phyloP scores from a whole-genome alignment of 768 basidiomycete genomes.

The Tylopilus subfusipes region DNA sequence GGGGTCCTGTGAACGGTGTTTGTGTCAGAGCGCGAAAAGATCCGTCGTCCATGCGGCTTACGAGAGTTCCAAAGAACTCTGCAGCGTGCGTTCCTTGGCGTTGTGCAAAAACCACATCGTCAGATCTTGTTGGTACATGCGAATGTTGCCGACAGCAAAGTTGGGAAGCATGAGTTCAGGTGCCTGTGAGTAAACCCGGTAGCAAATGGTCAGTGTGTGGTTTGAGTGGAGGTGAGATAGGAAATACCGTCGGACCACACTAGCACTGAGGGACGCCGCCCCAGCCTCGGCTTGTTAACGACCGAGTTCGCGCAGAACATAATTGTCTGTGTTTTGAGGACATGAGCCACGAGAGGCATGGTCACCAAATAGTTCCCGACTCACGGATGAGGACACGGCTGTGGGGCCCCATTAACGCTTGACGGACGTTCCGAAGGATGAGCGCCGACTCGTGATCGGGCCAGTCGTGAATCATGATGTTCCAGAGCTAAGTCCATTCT shows the following conservation, averaged over 20 bases:
- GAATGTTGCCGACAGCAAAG: constrained; percentile 31
- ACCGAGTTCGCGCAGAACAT: constrained; percentile 17
- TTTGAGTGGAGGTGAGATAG: not conserved
- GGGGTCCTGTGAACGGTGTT: not conserved
- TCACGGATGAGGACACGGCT: constrained; percentile 34
- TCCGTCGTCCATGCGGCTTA: constrained; percentile 10
- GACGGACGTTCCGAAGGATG: constrained; percentile 30
- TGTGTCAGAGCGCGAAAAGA: constrained; percentile 4
- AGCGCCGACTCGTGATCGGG: constrained; percentile 26
- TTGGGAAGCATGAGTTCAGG: constrained; percentile 34
- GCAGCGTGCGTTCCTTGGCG: constrained; percentile 32
- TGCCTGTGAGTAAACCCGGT: constrained; percentile 24
- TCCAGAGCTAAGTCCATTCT: constrained; percentile 12
- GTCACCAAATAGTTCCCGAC: not conserved
- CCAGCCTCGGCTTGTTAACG: constrained; percentile 15
- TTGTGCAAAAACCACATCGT: constrained; percentile 31
- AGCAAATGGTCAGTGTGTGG: not conserved
- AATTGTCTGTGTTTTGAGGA: constrained; percentile 20
- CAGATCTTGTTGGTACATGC: constrained; percentile 31
- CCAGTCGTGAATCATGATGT: constrained; percentile 35
- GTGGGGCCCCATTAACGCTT: constrained; percentile 28
- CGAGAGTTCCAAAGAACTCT: constrained; percentile 28
- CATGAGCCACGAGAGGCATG: not conserved
- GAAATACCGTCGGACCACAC: constrained; percentile 18
- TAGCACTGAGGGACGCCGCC: constrained; percentile 8